These are phyloP conservation scores for Coniochaeta ligniaria DNA, from an alignment of 2,329 filamentous ascomycete species.

Conservation along the genomic window DNA sequence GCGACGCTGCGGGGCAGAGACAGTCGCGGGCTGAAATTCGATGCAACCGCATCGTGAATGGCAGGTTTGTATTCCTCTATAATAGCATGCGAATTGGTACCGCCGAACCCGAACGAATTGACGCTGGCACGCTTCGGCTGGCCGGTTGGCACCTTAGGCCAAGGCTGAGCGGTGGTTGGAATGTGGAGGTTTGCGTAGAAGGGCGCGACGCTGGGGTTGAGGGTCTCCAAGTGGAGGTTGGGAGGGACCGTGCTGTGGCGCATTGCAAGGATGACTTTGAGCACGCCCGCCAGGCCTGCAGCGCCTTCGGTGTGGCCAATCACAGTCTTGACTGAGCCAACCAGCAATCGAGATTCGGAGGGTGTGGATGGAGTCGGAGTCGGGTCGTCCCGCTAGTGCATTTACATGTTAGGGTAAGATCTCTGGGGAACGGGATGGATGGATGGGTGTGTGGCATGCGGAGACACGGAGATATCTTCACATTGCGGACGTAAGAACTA, in stretches of 20 bases:
- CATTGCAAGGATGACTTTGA: constrained; percentile 35
- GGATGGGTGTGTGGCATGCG: neutral
- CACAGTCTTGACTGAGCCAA: constrained; percentile 36
- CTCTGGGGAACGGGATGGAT: too few species aligned
- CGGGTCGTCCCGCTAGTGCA: neutral
- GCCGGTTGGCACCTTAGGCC: constrained; percentile 25
- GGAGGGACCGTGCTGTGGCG: constrained; percentile 30
- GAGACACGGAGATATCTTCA: neutral
- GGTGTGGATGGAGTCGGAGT: neutral
- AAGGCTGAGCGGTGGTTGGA: constrained; percentile 21
- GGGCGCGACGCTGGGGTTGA: constrained; percentile 32
- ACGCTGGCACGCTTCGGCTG: constrained; percentile 33
- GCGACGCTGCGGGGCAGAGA: neutral
- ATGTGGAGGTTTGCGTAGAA: constrained; percentile 25
- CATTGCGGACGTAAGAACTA: neutral
- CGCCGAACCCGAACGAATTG: constrained; percentile 38
- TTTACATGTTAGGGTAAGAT: neutral
- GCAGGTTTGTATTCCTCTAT: constrained; percentile 28
- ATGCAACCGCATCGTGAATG: constrained; percentile 17
- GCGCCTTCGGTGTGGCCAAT: constrained; percentile 43
- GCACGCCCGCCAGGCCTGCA: constrained; percentile 39
- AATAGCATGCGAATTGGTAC: constrained; percentile 35
- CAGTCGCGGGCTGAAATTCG: neutral
- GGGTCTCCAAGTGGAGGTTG: constrained; percentile 32
- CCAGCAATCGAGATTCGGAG: constrained; percentile 19